These are phyloP conservation scores for Citrus australasica DNA, from an alignment of 345 rosid species.

Conservation along the genomic window DNA sequence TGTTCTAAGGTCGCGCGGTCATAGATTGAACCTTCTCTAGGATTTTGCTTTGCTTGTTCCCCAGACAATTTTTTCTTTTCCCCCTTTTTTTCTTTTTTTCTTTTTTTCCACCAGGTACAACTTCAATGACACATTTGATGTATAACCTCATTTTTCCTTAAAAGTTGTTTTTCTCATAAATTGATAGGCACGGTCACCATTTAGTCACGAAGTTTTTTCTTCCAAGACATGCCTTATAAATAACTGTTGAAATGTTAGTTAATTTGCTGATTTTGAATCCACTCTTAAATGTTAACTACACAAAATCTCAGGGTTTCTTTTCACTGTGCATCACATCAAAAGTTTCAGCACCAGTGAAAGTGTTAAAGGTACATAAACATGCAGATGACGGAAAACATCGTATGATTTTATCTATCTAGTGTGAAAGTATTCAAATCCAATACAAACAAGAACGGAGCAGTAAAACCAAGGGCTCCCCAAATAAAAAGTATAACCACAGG, in stretches of 20 bases:
- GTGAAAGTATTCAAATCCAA: not conserved
- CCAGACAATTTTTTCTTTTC: too few species aligned
- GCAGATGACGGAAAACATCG: not conserved
- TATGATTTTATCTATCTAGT: not conserved
- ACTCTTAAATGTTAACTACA: too few species aligned
- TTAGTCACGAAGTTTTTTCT: not conserved
- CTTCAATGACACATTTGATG: not conserved
- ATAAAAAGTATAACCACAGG: not conserved
- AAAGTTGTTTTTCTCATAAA: not conserved
- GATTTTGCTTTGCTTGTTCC: not conserved
- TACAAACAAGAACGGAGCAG: not conserved
- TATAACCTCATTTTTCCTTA: not conserved
- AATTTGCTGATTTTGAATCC: too few species aligned
- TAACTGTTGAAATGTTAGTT: too few species aligned
- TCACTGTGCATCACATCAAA: not conserved
- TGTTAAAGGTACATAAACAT: too few species aligned
- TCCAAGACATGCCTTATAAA: not conserved
- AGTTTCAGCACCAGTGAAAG: too few species aligned
- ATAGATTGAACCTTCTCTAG: not conserved
- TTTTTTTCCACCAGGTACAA: not conserved
- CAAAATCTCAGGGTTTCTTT: not conserved
- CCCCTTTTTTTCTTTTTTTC: accelerated
- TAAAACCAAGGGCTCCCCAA: not conserved
- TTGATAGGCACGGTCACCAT: not conserved
- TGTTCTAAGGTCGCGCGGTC: not conserved